A percentile compares a stretch with the other conserved stretches of the same genome.
Conservation (phyloP, 176 grass and related monocot species). For the Aegilops bicornis region DNA sequence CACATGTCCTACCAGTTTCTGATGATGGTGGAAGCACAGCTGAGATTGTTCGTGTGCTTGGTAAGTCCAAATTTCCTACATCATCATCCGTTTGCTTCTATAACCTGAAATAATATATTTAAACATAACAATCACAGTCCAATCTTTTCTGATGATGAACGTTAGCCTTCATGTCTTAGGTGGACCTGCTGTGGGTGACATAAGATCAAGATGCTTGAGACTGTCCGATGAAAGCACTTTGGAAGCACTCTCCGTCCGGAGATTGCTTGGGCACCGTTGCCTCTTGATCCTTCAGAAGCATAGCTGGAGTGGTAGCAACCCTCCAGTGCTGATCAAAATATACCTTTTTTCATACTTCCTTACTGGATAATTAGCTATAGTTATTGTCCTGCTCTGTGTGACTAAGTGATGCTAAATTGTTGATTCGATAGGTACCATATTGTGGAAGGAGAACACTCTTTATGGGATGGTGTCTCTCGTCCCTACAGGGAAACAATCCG, state of each 20-base stretch:
- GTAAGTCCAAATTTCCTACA: slow-evolving; percentile 37
- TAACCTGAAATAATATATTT: background rate
- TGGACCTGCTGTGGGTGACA: slow-evolving; percentile 95
- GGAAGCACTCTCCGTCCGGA: slow-evolving; percentile 86
- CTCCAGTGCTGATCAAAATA: slow-evolving; percentile 12
- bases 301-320: slow-evolving; percentile 72
- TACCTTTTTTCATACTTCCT: background rate
- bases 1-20: slow-evolving; percentile 88
- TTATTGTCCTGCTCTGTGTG: slow-evolving; percentile 18
- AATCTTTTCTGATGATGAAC: slow-evolving; percentile 24
- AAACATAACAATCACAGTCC: background rate
- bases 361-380: slow-evolving; percentile 7
- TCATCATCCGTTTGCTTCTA: background rate
- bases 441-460: slow-evolving; percentile 86
- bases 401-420: slow-evolving; percentile 28
- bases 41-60: slow-evolving; percentile 95
- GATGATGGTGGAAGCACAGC: slow-evolving; percentile 98
- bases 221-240: slow-evolving; percentile 93
- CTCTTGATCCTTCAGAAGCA: slow-evolving; percentile 76
- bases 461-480: slow-evolving; percentile 93
- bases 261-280: slow-evolving; percentile 85
- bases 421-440: slow-evolving; percentile 68
- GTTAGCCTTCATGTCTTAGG: slow-evolving; percentile 41
- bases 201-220: slow-evolving; percentile 97
- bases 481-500: slow-evolving; percentile 94